phyloP scores from a whole-genome alignment of 345 rosid genomes.

The Gossypium turneri region DNA sequence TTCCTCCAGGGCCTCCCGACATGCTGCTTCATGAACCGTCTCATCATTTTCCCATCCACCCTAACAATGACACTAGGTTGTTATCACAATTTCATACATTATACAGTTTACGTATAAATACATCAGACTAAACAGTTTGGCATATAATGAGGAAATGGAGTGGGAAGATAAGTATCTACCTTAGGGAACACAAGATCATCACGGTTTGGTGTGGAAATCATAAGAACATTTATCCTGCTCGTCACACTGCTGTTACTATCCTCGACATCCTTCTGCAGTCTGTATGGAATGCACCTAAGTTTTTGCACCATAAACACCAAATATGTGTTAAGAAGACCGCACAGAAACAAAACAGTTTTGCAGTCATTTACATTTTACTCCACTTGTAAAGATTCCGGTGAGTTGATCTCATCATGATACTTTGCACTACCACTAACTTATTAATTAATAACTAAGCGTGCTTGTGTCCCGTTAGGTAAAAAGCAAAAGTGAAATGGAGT shows the following conservation, averaged over 20 bases:
- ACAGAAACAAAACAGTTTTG: background rate
- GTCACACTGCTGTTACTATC: constrained; percentile 14
- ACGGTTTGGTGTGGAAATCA: constrained; percentile 54
- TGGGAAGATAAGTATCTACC: constrained; percentile 18
- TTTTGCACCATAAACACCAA: background rate
- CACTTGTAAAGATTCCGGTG: too few relatives aligned
- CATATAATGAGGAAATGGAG: background rate
- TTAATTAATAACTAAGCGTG: too few relatives aligned
- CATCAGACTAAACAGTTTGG: background rate
- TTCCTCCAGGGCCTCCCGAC: constrained; percentile 90
- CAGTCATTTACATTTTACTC: background rate
- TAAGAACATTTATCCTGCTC: constrained; percentile 33
- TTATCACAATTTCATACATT: background rate
- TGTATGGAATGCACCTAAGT: constrained; percentile 46
- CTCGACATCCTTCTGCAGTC: constrained; percentile 20
- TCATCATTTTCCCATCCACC: constrained; percentile 99
- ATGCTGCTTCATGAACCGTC: constrained; percentile 74
- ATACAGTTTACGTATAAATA: background rate
- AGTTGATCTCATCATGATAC: too few relatives aligned
- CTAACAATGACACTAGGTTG: constrained; percentile 25
- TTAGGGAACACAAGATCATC: constrained; percentile 51
- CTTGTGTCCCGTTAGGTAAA: too few relatives aligned
- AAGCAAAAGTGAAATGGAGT: too few relatives aligned
- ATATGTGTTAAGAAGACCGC: background rate
- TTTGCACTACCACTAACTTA: too few relatives aligned